Conservation (phyloP, 2,329 filamentous ascomycete genomes). For the Colletotrichum truncatum region DNA sequence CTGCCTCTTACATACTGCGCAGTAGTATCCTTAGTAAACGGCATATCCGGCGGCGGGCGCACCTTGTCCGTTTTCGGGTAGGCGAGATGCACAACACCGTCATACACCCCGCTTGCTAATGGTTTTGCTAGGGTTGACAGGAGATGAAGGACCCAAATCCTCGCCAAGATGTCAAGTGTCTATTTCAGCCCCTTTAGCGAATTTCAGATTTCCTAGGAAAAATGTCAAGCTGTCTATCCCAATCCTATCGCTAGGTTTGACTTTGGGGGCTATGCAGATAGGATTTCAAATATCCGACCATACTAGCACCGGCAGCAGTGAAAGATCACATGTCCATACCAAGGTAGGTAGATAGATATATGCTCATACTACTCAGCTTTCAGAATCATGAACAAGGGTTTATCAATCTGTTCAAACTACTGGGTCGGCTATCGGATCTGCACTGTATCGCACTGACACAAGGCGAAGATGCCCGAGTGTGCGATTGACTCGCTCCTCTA, state of each 20-base stretch:
- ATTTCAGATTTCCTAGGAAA: neutral
- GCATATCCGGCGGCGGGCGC: neutral
- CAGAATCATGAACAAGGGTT: neutral
- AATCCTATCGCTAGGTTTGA: neutral
- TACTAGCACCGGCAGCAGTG: too few species aligned
- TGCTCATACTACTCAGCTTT: too few species aligned
- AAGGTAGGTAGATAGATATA: too few species aligned
- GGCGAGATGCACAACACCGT: neutral
- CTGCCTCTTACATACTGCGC: too few species aligned
- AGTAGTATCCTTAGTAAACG: too few species aligned
- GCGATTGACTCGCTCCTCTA: neutral
- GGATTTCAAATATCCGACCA: too few species aligned
- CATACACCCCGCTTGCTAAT: neutral
- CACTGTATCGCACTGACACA: slow-evolving; percentile 18
- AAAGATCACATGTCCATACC: too few species aligned
- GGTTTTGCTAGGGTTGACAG: neutral
- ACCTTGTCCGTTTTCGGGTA: neutral
- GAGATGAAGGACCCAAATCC: neutral
- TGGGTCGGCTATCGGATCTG: slow-evolving; percentile 29
- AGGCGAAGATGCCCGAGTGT: neutral
- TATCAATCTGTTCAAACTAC: neutral
- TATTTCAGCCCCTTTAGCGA: neutral
- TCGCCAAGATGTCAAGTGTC: neutral
- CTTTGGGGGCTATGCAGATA: too few species aligned
- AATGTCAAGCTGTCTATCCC: neutral